phyloP scores from a whole-genome alignment of 2,329 filamentous ascomycete genomes.

The Microsporum audouinii region DNA sequence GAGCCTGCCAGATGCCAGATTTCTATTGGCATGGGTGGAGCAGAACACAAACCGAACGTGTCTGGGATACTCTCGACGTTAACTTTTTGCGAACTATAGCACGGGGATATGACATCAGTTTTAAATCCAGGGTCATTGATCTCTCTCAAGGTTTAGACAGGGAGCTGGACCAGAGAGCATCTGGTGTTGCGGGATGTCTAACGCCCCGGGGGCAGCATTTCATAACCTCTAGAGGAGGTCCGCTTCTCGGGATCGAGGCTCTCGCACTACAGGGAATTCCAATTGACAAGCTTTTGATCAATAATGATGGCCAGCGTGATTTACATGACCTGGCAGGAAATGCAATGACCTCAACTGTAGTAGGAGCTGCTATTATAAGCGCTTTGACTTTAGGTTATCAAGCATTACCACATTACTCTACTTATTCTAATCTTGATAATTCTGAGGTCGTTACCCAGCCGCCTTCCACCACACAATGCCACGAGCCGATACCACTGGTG shows the following conservation, averaged over 20 bases:
- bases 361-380: slow-evolving; percentile 51
- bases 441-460: not conserved
- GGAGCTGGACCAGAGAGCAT: slow-evolving; percentile 34
- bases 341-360: slow-evolving; percentile 65
- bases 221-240: slow-evolving; percentile 48
- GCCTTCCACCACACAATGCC: slow-evolving; percentile 5
- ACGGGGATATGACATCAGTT: slow-evolving; percentile 46
- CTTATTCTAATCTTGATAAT: not conserved
- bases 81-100: slow-evolving; percentile 42
- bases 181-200: slow-evolving; percentile 55
- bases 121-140: slow-evolving; percentile 47
- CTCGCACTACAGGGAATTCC: slow-evolving; percentile 59
- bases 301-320: slow-evolving; percentile 49
- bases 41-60: slow-evolving; percentile 43
- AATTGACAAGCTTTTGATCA: slow-evolving; percentile 50
- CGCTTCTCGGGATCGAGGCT: slow-evolving; percentile 51
- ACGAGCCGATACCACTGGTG: slow-evolving; percentile 12
- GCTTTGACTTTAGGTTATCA: slow-evolving; percentile 40
- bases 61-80: slow-evolving; percentile 57
- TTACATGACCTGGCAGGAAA: slow-evolving; percentile 64
- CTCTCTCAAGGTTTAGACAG: slow-evolving; percentile 64
- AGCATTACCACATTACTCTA: slow-evolving; percentile 18
- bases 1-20: slow-evolving; percentile 44
- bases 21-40: slow-evolving; percentile 44
- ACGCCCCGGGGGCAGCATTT: slow-evolving; percentile 55